A percentile compares a stretch with the other conserved stretches of the same genome.
Conservation (phyloP, 2,329 filamentous ascomycete genomes). For the Canariomyces notabilis region DNA sequence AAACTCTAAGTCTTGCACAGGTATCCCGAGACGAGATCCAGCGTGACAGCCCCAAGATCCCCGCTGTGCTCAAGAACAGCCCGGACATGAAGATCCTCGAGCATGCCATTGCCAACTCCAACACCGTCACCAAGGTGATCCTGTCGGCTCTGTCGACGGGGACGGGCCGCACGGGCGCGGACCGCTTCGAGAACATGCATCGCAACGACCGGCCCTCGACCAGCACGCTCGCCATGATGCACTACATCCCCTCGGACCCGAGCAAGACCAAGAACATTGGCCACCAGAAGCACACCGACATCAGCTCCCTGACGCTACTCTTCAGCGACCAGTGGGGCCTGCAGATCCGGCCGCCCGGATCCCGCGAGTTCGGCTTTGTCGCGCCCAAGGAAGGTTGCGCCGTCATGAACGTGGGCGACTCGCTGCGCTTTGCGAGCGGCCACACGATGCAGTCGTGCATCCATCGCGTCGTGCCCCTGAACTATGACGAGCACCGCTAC, state of each 20-base stretch:
- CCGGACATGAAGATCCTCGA: constrained; percentile 44
- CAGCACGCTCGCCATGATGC: constrained; percentile 50
- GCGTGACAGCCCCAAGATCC: constrained; percentile 41
- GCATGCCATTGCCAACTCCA: constrained; percentile 45
- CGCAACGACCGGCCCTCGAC: constrained; percentile 46
- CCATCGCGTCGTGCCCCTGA: constrained; percentile 51
- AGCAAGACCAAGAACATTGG: constrained; percentile 39
- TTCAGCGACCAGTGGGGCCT: constrained; percentile 54
- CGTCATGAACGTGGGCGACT: constrained; percentile 56
- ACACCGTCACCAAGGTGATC: constrained; percentile 47
- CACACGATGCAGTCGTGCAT: constrained; percentile 53
- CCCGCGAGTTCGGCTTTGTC: constrained; percentile 47
- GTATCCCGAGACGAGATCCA: constrained; percentile 46
- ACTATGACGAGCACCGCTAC: constrained; percentile 51
- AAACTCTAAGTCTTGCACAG: background rate
- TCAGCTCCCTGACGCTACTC: constrained; percentile 50
- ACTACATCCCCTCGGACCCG: constrained; percentile 45
- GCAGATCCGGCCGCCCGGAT: constrained; percentile 48
- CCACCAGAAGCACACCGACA: constrained; percentile 54
- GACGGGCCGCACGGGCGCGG: constrained; percentile 40
- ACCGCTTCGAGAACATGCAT: constrained; percentile 47
- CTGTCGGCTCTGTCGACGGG: constrained; percentile 46
- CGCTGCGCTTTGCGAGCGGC: constrained; percentile 49
- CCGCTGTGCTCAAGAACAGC: constrained; percentile 44
- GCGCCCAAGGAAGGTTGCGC: constrained; percentile 46